Conservation (phyloP, 73 alveolate genomes). For the Paramecium tetraurelia region DNA sequence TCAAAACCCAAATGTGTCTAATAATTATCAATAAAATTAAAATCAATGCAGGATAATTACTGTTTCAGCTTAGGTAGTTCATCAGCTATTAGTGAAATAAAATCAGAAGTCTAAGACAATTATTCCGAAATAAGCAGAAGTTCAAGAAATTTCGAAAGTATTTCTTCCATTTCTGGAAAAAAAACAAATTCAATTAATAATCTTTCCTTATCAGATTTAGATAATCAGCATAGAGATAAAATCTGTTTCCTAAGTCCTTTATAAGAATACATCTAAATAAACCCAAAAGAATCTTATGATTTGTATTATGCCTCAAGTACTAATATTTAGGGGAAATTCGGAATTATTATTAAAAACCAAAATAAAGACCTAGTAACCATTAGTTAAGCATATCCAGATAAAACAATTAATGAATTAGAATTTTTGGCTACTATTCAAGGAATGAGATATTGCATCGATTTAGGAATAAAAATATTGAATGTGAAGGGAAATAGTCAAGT, state of each 20-base stretch:
- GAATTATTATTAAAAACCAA: neutral
- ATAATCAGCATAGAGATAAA: neutral
- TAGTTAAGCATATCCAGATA: neutral
- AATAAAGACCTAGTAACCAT: neutral
- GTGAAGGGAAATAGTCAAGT: neutral
- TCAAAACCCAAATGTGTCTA: neutral
- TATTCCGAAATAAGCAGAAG: neutral
- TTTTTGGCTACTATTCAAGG: neutral
- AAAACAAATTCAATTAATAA: too few species aligned
- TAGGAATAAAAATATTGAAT: neutral
- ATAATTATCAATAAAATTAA: neutral
- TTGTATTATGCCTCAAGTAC: neutral
- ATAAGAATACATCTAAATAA: neutral
- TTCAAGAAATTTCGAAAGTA: neutral
- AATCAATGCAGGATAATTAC: neutral
- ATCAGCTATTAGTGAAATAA: too few species aligned
- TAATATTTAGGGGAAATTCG: neutral
- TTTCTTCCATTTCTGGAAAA: too few species aligned
- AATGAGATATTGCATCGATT: neutral
- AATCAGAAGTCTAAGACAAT: neutral
- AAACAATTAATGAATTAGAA: neutral
- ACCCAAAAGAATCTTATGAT: neutral
- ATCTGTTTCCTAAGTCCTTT: neutral
- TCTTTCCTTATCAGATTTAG: neutral
- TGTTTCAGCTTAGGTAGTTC: neutral